Evolutionary conservation across 164 flowering plant genomes (phyloP).

Genomic region (Santalum album): DNA sequence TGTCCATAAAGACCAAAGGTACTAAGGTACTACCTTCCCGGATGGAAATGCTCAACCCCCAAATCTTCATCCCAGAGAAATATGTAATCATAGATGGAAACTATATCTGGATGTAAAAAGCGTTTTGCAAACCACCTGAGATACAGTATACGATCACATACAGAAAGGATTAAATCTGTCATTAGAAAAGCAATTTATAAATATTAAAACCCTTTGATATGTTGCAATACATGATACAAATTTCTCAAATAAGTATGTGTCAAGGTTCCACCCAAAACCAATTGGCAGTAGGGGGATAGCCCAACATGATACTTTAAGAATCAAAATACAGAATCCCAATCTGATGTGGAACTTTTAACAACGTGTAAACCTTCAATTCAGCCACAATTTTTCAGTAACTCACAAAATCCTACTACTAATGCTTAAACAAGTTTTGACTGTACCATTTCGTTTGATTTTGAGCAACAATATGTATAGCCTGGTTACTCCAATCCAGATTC

Average conservation of each 20-base stretch:
- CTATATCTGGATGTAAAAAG: conserved; percentile 85
- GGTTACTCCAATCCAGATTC: conserved; percentile 69
- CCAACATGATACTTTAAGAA: too few species aligned
- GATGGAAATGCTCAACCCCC: conserved; percentile 74
- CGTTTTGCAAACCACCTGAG: conserved; percentile 99
- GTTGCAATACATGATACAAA: too few species aligned
- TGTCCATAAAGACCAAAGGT: not conserved
- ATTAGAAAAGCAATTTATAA: not conserved
- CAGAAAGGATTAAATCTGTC: not conserved
- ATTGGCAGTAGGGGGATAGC: too few species aligned
- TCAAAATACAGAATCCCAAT: too few species aligned
- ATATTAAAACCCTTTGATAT: too few species aligned
- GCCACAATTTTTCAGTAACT: too few species aligned
- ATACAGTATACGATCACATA: not conserved
- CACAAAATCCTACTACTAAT: too few species aligned
- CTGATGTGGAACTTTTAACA: too few species aligned
- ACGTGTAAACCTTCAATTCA: too few species aligned
- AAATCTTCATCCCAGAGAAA: conserved; percentile 99
- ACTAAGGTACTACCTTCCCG: conserved; percentile 54
- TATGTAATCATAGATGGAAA: conserved; percentile 74
- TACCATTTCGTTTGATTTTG: conserved; percentile 96
- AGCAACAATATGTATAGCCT: conserved; percentile 75
- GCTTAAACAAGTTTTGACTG: conserved; percentile 2
- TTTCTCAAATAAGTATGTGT: too few species aligned
- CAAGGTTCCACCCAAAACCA: too few species aligned